These are phyloP conservation scores for Solanum peruvianum DNA, from an alignment of 257 asterid species.

Conservation along the genomic window DNA sequence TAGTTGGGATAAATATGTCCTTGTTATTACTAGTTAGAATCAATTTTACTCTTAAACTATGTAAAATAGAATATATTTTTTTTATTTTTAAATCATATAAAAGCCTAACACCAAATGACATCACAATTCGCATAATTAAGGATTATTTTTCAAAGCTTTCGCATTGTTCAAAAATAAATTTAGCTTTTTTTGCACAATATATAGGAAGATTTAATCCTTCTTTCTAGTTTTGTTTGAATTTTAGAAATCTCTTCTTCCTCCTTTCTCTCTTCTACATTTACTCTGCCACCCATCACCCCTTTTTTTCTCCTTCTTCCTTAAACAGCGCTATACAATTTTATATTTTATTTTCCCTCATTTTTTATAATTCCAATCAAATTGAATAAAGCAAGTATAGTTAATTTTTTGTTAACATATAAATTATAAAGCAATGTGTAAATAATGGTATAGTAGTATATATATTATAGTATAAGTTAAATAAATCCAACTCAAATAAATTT, in stretches of 20 bases:
- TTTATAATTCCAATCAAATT: not conserved
- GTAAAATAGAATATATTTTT: fast-evolving
- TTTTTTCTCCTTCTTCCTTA: not conserved
- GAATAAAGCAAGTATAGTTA: not conserved
- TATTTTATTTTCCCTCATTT: not conserved
- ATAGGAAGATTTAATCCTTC: not conserved
- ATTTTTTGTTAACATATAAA: not conserved
- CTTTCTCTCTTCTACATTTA: not conserved
- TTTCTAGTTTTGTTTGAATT: not conserved
- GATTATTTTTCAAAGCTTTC: no score
- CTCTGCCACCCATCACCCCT: not conserved
- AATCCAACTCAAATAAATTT: not conserved
- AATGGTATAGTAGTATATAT: not conserved
- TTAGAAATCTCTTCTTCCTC: not conserved
- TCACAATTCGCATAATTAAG: fast-evolving
- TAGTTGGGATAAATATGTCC: not conserved
- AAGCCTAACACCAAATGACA: no score
- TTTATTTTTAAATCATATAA: no score
- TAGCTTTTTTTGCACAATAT: not conserved
- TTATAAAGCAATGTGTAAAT: not conserved
- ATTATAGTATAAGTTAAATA: not conserved
- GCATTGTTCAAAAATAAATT: no score
- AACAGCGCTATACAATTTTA: not conserved
- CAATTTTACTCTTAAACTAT: no score
- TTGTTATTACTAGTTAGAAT: no score